Evolutionary conservation across 345 rosid genomes (phyloP).

Genomic region (Aquilaria yunnanensis): DNA sequence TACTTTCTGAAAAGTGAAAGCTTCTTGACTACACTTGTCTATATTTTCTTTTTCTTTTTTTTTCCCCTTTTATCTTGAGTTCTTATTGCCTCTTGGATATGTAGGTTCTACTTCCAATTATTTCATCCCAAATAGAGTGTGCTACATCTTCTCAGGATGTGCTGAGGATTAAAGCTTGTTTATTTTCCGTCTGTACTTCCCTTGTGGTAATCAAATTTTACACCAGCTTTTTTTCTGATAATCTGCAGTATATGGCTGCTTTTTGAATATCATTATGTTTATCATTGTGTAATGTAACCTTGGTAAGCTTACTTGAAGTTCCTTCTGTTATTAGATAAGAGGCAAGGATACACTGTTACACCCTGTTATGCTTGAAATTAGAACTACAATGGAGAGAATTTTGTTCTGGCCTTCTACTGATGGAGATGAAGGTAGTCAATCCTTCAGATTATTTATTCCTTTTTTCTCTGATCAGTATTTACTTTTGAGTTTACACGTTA

Average conservation of each 20-base stretch:
- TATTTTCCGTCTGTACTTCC: conserved; percentile 77
- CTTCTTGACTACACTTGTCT: not conserved
- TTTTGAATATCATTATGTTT: conserved; percentile 3
- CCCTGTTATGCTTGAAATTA: conserved; percentile 41
- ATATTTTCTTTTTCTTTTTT: not conserved
- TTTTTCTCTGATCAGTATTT: conserved; percentile 3
- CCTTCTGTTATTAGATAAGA: conserved; percentile 41
- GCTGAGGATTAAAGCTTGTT: conserved; percentile 65
- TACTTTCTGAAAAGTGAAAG: conserved; percentile 3
- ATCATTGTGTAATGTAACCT: conserved; percentile 10
- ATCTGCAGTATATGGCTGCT: not conserved
- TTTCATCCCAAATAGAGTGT: conserved; percentile 39
- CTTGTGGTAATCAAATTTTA: conserved; percentile 53
- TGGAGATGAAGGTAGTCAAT: conserved; percentile 54
- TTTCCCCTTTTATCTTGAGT: conserved; percentile 3
- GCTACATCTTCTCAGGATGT: conserved; percentile 39
- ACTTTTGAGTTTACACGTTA: conserved; percentile 6
- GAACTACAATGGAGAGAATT: conserved; percentile 44
- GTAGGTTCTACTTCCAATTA: conserved; percentile 74
- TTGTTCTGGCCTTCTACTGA: conserved; percentile 73
- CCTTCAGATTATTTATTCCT: conserved; percentile 13
- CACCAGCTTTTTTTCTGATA: not conserved
- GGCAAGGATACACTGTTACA: conserved; percentile 49
- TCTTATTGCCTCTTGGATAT: conserved; percentile 12
- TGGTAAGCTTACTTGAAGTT: conserved; percentile 10